Evolutionary conservation across 768 basidiomycete genomes (phyloP).

Genomic region (Tricholoma furcatifolium): DNA sequence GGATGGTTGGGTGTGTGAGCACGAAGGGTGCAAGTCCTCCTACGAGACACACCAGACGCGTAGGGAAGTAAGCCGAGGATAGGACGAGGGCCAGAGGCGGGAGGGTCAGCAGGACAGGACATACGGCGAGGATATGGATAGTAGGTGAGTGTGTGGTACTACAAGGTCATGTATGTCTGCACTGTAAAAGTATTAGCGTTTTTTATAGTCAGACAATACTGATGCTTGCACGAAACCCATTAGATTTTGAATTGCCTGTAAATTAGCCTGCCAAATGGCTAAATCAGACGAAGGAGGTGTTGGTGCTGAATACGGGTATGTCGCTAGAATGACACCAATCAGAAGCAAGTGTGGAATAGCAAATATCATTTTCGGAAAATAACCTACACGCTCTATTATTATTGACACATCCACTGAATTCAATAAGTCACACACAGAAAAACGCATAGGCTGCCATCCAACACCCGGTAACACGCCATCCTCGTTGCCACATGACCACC

Average conservation of each 20-base stretch:
- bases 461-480: constrained; percentile 65
- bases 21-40: constrained; percentile 16
- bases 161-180: constrained; percentile 59
- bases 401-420: neutral
- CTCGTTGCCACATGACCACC: constrained; percentile 77
- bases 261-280: constrained; percentile 81
- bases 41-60: constrained; percentile 47
- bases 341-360: constrained; percentile 65
- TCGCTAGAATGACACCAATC: constrained; percentile 64
- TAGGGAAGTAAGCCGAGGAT: constrained; percentile 45
- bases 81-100: constrained; percentile 50
- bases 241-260: constrained; percentile 88
- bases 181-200: constrained; percentile 29
- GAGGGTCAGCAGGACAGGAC: constrained; percentile 51
- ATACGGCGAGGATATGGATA: constrained; percentile 54
- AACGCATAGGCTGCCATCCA: constrained; percentile 82
- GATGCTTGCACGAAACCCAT: constrained; percentile 76
- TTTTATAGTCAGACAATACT: neutral
- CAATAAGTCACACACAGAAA: constrained; percentile 54
- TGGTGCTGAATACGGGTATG: constrained; percentile 49
- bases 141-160: constrained; percentile 48
- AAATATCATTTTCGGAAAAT: constrained; percentile 70
- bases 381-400: constrained; percentile 46
- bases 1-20: constrained; percentile 13
- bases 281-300: constrained; percentile 46